These are phyloP conservation scores for Neckera pumila DNA, from an alignment of 225 moss, liverwort and hornwort genomes.

Conservation along the genomic window DNA sequence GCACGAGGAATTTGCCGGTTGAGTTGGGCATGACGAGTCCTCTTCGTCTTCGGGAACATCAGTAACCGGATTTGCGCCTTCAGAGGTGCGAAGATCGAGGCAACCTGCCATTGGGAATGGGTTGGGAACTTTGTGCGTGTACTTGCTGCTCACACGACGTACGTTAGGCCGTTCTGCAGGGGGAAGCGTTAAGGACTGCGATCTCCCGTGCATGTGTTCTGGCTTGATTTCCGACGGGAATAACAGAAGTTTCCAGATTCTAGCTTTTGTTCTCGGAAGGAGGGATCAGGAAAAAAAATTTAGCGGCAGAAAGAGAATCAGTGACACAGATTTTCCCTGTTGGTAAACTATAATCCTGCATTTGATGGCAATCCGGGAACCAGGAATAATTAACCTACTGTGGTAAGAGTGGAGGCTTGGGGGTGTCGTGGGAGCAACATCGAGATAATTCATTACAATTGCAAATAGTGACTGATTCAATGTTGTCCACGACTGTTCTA, in stretches of 20 bases:
- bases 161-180: neutral
- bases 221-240: neutral
- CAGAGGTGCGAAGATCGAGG: neutral
- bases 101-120: neutral
- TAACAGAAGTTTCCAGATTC: neutral
- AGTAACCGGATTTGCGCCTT: neutral
- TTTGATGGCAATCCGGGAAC: neutral
- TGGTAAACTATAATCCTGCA: neutral
- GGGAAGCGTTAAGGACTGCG: neutral
- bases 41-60: neutral
- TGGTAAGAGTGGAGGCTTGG: neutral
- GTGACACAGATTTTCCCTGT: neutral
- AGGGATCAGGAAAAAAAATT: neutral
- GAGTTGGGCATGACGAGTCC: too few relatives aligned
- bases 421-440: neutral
- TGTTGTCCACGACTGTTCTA: neutral
- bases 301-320: neutral
- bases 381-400: neutral
- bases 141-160: neutral
- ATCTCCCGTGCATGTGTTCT: neutral
- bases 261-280: neutral
- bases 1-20: too few relatives aligned
- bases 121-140: neutral
- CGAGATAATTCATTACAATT: neutral
- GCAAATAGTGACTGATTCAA: neutral